These are phyloP conservation scores for Argentina anserina DNA, from an alignment of 306 rosid genomes.

Conservation along the genomic window DNA sequence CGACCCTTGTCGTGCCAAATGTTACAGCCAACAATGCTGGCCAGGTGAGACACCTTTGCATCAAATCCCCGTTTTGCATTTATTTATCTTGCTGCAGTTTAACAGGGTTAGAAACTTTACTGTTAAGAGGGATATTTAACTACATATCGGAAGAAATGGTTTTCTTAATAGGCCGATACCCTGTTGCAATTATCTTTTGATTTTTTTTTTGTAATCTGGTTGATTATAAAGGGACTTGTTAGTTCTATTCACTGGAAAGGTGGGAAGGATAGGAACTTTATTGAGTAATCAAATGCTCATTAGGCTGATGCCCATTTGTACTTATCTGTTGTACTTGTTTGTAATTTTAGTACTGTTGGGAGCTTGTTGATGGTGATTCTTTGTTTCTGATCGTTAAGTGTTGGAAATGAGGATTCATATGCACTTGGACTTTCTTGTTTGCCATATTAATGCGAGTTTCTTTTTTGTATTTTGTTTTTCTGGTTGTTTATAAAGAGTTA, in stretches of 20 bases:
- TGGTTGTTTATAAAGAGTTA: conserved; percentile 5
- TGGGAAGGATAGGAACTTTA: too few relatives aligned
- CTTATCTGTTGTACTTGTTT: not conserved
- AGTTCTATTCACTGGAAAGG: too few relatives aligned
- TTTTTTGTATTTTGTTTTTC: not conserved
- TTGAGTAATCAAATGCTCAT: not conserved
- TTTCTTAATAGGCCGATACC: too few relatives aligned
- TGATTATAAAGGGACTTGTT: too few relatives aligned
- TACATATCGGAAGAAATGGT: too few relatives aligned
- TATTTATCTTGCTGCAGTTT: not conserved
- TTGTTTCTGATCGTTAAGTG: not conserved
- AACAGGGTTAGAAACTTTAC: not conserved
- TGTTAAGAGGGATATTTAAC: not conserved
- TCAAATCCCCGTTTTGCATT: not conserved
- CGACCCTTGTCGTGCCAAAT: conserved; percentile 29
- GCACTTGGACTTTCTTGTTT: conserved; percentile 3
- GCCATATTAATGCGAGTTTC: not conserved
- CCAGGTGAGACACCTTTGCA: conserved; percentile 21
- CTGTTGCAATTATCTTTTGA: too few relatives aligned
- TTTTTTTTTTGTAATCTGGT: too few relatives aligned
- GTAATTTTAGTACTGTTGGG: not conserved
- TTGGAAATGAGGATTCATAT: not conserved
- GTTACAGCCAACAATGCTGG: not conserved
- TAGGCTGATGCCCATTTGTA: not conserved
- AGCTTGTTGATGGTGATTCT: not conserved